phyloP scores from a whole-genome alignment of 1,284 basidiomycete genomes.

The Ustilago lituana region DNA sequence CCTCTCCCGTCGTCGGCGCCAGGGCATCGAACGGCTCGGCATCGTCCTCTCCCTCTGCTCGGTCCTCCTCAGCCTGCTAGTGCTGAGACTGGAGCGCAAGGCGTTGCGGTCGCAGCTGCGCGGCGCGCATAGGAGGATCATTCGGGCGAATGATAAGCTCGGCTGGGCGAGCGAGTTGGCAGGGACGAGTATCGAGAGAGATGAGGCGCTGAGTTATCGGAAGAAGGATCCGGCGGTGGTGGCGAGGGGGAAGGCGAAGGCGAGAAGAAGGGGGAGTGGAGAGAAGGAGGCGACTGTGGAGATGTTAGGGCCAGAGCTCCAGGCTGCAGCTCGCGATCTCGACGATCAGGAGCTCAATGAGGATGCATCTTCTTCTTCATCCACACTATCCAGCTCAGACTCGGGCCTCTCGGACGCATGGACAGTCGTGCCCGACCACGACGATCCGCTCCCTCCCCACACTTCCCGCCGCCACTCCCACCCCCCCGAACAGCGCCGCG shows the following conservation, averaged over 20 bases:
- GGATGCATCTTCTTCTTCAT: no score
- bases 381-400: not conserved
- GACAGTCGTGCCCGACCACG: conserved; percentile 21
- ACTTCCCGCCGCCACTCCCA: conserved; percentile 1
- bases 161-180: conserved; percentile 36
- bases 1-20: conserved; percentile 39
- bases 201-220: conserved; percentile 26
- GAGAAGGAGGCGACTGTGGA: conserved; percentile 6
- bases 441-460: conserved; percentile 8
- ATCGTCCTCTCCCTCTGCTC: conserved; percentile 49
- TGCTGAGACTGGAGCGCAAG: conserved; percentile 22
- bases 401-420: conserved; percentile 19
- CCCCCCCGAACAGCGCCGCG: not conserved
- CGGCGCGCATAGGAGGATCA: conserved; percentile 38
- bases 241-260: not conserved
- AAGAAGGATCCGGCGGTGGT: conserved; percentile 31
- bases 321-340: conserved; percentile 19
- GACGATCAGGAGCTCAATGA: conserved; percentile 11
- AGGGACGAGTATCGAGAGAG: conserved; percentile 18
- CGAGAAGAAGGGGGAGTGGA: not conserved
- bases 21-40: conserved; percentile 53
- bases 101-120: conserved; percentile 19
- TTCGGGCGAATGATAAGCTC: conserved; percentile 40
- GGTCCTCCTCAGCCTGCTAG: conserved; percentile 27
- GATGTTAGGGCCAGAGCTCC: conserved; percentile 22